phyloP scores from a whole-genome alignment of 164 flowering plant genomes.

The Dillenia turbinata region DNA sequence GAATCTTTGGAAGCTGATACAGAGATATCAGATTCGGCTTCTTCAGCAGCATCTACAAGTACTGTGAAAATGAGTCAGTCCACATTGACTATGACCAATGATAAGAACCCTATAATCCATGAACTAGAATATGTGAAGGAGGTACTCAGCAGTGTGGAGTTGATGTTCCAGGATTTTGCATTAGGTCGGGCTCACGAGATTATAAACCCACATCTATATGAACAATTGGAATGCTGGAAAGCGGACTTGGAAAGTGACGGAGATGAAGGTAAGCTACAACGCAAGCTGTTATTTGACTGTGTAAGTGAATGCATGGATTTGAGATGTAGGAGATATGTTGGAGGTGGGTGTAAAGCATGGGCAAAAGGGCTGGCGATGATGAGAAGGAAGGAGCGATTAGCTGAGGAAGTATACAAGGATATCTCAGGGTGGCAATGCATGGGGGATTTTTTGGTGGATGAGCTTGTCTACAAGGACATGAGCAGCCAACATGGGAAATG shows the following conservation, averaged over 20 bases:
- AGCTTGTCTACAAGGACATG: constrained; percentile 92
- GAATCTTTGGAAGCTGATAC: constrained; percentile 34
- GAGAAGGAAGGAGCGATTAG: constrained; percentile 52
- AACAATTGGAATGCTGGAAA: constrained; percentile 52
- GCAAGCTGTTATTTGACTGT: constrained; percentile 66
- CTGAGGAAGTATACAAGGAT: constrained; percentile 70
- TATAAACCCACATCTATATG: constrained; percentile 56
- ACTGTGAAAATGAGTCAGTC: constrained; percentile 14
- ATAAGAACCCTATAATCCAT: constrained; percentile 27
- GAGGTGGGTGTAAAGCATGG: constrained; percentile 61
- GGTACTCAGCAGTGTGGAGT: constrained; percentile 42
- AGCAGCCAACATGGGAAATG: constrained; percentile 67
- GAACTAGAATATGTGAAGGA: constrained; percentile 62
- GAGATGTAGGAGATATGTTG: constrained; percentile 44
- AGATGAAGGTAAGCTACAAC: constrained; percentile 18
- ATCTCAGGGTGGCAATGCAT: constrained; percentile 55
- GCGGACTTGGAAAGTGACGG: constrained; percentile 13
- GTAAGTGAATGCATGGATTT: constrained; percentile 65
- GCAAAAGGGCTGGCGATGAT: constrained; percentile 48
- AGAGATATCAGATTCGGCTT: constrained; percentile 81
- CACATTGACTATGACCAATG: constrained; percentile 3
- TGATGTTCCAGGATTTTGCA: constrained; percentile 55
- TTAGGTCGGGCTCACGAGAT: constrained; percentile 44
- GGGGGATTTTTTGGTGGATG: constrained; percentile 82
- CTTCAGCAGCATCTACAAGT: constrained; percentile 37